A percentile compares a stretch with the other conserved stretches of the same genome.
These are phyloP conservation scores for Paecilomyces dactylethromorphus DNA, from an alignment of 2,329 filamentous ascomycete species.

Conservation along the genomic window DNA sequence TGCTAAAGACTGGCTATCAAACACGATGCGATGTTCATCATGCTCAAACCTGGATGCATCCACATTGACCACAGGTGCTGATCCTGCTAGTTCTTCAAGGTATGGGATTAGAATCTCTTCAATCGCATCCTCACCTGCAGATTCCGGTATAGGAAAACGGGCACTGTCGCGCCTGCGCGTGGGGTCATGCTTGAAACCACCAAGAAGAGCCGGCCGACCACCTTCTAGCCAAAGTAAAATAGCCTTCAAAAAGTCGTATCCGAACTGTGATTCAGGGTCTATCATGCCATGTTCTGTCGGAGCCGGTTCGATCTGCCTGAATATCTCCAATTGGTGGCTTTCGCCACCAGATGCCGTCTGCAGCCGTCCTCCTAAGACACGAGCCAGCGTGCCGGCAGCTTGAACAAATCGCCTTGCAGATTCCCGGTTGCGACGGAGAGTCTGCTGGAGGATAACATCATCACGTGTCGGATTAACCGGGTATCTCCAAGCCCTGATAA, in stretches of 20 bases:
- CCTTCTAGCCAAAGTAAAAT: constrained; percentile 58
- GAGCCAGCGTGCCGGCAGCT: constrained; percentile 52
- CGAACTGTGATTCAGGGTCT: constrained; percentile 45
- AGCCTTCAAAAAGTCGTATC: constrained; percentile 60
- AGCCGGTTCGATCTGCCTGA: constrained; percentile 44
- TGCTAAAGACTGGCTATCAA: constrained; percentile 47
- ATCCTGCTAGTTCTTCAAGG: constrained; percentile 47
- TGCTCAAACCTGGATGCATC: constrained; percentile 53
- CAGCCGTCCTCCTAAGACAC: constrained; percentile 49
- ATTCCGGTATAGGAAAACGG: constrained; percentile 48
- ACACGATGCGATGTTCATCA: constrained; percentile 48
- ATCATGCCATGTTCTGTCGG: constrained; percentile 36
- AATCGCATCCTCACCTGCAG: constrained; percentile 46
- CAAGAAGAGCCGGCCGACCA: constrained; percentile 48
- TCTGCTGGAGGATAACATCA: constrained; percentile 50
- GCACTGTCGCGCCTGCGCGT: constrained; percentile 32
- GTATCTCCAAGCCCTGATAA: constrained; percentile 52
- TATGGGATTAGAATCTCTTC: constrained; percentile 55
- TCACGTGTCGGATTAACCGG: constrained; percentile 50
- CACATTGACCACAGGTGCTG: constrained; percentile 47
- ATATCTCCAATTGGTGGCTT: constrained; percentile 36
- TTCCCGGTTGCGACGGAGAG: constrained; percentile 50
- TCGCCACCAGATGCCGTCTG: constrained; percentile 35
- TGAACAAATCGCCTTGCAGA: constrained; percentile 56
- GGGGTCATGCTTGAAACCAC: constrained; percentile 48